Evolutionary conservation across 176 grass and related monocot genomes (phyloP).

Genomic region (Panicum miliaceum): DNA sequence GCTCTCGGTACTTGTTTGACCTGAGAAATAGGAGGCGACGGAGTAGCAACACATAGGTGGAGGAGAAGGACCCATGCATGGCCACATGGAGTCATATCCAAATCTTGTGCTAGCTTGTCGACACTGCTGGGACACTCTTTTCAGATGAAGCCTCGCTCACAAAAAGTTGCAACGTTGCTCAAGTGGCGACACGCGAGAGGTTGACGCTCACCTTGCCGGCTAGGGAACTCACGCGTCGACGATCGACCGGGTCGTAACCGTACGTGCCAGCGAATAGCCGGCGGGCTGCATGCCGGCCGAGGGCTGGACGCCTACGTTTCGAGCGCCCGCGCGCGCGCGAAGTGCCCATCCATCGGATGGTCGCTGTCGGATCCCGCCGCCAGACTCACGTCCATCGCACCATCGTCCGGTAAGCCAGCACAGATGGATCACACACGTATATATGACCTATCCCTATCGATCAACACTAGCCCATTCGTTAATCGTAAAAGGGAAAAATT

Average conservation of each 20-base stretch:
- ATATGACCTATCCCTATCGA: background rate
- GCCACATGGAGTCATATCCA: too few species aligned
- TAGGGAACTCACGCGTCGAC: background rate
- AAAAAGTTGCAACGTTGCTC: conserved; percentile 4
- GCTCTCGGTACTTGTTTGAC: too few species aligned
- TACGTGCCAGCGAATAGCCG: background rate
- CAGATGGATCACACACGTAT: background rate
- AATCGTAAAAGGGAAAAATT: too few species aligned
- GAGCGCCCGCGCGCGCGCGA: background rate
- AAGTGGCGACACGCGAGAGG: conserved; percentile 23
- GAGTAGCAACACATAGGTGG: too few species aligned
- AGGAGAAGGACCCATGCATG: too few species aligned
- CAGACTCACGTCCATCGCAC: conserved; percentile 15
- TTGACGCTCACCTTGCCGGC: conserved; percentile 52
- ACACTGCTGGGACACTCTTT: background rate
- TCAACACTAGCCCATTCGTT: too few species aligned
- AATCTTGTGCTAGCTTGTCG: too few species aligned
- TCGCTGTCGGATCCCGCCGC: conserved; percentile 36
- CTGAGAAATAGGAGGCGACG: too few species aligned
- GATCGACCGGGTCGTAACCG: background rate
- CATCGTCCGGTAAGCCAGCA: too few species aligned
- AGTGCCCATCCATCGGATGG: background rate
- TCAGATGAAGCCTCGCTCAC: background rate
- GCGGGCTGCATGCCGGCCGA: background rate
- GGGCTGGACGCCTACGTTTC: background rate